phyloP scores from a whole-genome alignment of 257 asterid genomes.

The Knoxia roxburghii region DNA sequence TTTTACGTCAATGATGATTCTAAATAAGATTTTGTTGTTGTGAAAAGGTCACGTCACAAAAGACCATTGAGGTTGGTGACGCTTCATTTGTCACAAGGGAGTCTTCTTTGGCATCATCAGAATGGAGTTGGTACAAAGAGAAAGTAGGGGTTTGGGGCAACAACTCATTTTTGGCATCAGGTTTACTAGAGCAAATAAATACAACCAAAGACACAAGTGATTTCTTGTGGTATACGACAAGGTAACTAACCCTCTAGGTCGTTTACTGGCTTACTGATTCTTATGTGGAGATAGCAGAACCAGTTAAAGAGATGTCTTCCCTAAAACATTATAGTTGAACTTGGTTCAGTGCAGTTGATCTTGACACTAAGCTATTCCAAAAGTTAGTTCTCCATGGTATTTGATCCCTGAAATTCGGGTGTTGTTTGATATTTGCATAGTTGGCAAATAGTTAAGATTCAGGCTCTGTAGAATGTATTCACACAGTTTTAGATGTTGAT shows the following conservation, averaged over 20 bases:
- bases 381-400: too few relatives aligned
- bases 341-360: neutral
- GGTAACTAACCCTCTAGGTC: slow-evolving; percentile 26
- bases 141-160: slow-evolving; percentile 47
- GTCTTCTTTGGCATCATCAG: slow-evolving; percentile 33
- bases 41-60: slow-evolving; percentile 52
- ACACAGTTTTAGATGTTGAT: neutral
- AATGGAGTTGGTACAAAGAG: slow-evolving; percentile 74
- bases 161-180: slow-evolving; percentile 39
- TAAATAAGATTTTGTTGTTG: slow-evolving; percentile 10
- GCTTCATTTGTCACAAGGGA: slow-evolving; percentile 25
- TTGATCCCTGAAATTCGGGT: too few relatives aligned
- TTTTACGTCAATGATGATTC: slow-evolving; percentile 1
- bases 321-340: too few relatives aligned
- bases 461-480: neutral
- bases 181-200: slow-evolving; percentile 71
- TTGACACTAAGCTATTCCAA: neutral
- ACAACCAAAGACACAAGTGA: slow-evolving; percentile 74
- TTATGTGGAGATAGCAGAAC: neutral
- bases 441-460: neutral
- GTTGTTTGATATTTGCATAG: neutral
- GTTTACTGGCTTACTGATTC: neutral
- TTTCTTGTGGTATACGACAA: slow-evolving; percentile 68
- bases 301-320: neutral
- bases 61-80: slow-evolving; percentile 21